Evolutionary conservation across 1,284 basidiomycete species (phyloP).

Genomic region (Ustilago hordei): DNA sequence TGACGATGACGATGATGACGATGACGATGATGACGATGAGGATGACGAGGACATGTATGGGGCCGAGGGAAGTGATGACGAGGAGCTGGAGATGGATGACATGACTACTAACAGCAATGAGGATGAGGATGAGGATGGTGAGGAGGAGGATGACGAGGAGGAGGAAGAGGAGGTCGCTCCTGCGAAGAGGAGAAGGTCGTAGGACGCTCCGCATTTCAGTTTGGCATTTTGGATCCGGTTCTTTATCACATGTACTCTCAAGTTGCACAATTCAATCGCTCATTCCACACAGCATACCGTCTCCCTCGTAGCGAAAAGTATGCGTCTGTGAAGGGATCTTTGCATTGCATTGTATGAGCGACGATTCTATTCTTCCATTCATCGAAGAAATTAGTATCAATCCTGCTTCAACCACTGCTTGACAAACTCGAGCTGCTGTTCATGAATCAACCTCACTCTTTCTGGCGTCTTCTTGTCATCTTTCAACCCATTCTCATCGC

Average conservation of each 20-base stretch:
- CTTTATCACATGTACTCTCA: neutral
- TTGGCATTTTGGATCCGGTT: neutral
- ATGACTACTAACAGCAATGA: conserved; percentile 44
- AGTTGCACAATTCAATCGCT: conserved; percentile 2
- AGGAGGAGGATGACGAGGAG: conserved; percentile 34
- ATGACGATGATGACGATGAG: conserved; percentile 24
- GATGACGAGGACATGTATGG: conserved; percentile 27
- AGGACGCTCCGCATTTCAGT: neutral
- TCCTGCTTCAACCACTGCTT: conserved; percentile 80
- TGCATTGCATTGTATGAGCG: neutral
- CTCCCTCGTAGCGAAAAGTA: neutral
- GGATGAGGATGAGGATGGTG: conserved; percentile 37
- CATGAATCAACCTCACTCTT: conserved; percentile 84
- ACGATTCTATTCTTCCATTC: neutral
- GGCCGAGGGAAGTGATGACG: conserved; percentile 35
- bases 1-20: conserved; percentile 46
- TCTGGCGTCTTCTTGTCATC: conserved; percentile 76
- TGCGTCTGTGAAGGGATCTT: neutral
- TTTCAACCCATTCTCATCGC: conserved; percentile 57
- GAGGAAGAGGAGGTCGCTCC: conserved; percentile 35
- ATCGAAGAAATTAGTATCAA: neutral
- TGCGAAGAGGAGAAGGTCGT: conserved; percentile 37
- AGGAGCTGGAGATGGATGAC: conserved; percentile 51
- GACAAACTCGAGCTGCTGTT: conserved; percentile 84
- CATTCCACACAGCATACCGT: neutral